A percentile compares a stretch with the other conserved stretches of the same genome.
phyloP scores from a whole-genome alignment of 768 basidiomycete genomes.

The Tricholoma saponaceum region DNA sequence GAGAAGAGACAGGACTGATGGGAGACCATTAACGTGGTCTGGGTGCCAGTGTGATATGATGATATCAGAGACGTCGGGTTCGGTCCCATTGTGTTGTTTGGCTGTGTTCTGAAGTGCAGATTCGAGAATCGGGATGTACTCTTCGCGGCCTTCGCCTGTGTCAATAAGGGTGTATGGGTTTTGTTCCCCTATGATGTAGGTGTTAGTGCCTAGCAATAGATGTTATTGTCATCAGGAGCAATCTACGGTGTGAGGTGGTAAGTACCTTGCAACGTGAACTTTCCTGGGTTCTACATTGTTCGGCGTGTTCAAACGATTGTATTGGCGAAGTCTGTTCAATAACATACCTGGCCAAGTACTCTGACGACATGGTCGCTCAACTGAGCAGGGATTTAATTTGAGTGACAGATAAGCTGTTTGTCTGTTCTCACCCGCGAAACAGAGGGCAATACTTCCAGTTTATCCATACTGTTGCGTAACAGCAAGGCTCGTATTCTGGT shows the following conservation, averaged over 20 bases:
- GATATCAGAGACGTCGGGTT: constrained; percentile 78
- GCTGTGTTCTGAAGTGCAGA: constrained; percentile 46
- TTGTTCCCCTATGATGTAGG: constrained; percentile 71
- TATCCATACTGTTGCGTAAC: constrained; percentile 35
- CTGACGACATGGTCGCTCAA: constrained; percentile 65
- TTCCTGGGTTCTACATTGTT: constrained; percentile 69
- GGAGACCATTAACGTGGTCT: constrained; percentile 82
- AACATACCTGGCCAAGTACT: constrained; percentile 69
- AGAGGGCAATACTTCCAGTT: constrained; percentile 46
- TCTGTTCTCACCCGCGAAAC: constrained; percentile 45
- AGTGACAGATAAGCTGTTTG: neutral
- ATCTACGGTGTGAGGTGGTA: neutral
- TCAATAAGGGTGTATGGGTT: constrained; percentile 81
- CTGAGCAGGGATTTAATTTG: constrained; percentile 30
- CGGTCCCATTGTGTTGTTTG: constrained; percentile 27
- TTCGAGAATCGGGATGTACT: constrained; percentile 66
- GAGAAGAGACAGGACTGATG: constrained; percentile 64
- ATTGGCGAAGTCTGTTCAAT: neutral
- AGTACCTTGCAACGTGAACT: constrained; percentile 82
- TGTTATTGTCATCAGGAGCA: neutral
- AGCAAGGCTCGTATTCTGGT: neutral
- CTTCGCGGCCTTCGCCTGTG: constrained; percentile 69
- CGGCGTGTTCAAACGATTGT: neutral
- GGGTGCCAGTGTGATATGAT: constrained; percentile 88
- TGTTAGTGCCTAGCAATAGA: constrained; percentile 68